phyloP scores from a whole-genome alignment of 129 eudicot species.

The Chrysanthemum makinoi region DNA sequence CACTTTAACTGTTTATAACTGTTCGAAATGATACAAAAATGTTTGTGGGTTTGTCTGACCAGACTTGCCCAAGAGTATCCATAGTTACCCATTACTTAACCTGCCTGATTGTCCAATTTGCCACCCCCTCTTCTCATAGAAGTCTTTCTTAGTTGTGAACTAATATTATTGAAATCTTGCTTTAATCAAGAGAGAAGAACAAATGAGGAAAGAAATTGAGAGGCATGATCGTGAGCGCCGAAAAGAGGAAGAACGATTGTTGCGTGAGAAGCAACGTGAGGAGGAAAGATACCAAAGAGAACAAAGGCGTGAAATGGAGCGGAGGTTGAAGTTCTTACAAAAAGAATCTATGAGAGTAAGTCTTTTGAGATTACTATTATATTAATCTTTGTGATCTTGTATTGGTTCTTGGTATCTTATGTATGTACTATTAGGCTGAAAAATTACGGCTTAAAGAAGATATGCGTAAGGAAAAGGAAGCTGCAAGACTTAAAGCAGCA shows the following conservation, averaged over 20 bases:
- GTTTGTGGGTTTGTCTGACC: too few relatives aligned
- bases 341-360: conserved; percentile 82
- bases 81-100: too few relatives aligned
- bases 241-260: conserved; percentile 84
- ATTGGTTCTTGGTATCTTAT: neutral
- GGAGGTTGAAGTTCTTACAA: conserved; percentile 74
- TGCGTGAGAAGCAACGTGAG: conserved; percentile 93
- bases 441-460: conserved; percentile 82
- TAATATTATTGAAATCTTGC: neutral
- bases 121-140: too few relatives aligned
- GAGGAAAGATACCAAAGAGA: conserved; percentile 88
- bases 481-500: conserved; percentile 89
- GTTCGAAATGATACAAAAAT: too few relatives aligned
- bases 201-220: conserved; percentile 92
- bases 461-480: conserved; percentile 83
- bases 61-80: too few relatives aligned
- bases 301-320: conserved; percentile 93
- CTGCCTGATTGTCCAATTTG: too few relatives aligned
- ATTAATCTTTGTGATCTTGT: neutral
- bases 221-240: conserved; percentile 88
- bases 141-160: neutral
- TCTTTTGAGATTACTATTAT: conserved; percentile 4
- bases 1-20: too few relatives aligned
- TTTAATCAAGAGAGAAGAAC: conserved; percentile 68
- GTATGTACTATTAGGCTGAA: conserved; percentile 55